phyloP scores from a whole-genome alignment of 129 eudicot genomes.

The Saposhnikovia divaricata region DNA sequence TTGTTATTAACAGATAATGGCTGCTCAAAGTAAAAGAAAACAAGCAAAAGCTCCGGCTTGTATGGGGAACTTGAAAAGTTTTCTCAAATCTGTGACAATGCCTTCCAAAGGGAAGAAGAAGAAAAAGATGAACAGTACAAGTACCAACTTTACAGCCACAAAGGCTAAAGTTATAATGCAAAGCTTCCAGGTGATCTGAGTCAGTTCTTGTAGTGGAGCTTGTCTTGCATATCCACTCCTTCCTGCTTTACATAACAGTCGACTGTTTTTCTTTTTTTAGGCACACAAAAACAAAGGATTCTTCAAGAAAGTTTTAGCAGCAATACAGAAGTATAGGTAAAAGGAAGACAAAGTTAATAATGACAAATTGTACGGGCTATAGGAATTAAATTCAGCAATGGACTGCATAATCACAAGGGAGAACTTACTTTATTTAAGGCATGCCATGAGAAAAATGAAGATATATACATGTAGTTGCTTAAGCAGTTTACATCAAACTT shows the following conservation, averaged over 20 bases:
- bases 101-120: slow-evolving; percentile 4
- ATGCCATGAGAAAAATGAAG: not conserved
- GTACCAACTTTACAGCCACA: slow-evolving; percentile 7
- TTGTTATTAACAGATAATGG: not conserved
- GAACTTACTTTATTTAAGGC: not conserved
- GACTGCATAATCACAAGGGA: not conserved
- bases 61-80: slow-evolving; percentile 22
- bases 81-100: slow-evolving; percentile 20
- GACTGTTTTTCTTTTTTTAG: slow-evolving; percentile 1
- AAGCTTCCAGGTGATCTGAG: slow-evolving; percentile 21
- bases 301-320: slow-evolving; percentile 11
- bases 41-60: slow-evolving; percentile 14
- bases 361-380: not conserved
- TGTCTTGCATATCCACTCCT: not conserved
- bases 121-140: slow-evolving; percentile 9
- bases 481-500: not conserved
- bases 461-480: not conserved
- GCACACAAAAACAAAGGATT: slow-evolving; percentile 16
- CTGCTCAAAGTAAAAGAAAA: slow-evolving; percentile 15
- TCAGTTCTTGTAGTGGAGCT: too few relatives aligned
- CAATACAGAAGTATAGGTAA: slow-evolving; percentile 15
- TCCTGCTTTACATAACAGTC: not conserved
- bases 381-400: not conserved
- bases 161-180: slow-evolving; percentile 22
- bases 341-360: not conserved